phyloP scores from a whole-genome alignment of 2,329 filamentous ascomycete species.

The Neonectria faginata region DNA sequence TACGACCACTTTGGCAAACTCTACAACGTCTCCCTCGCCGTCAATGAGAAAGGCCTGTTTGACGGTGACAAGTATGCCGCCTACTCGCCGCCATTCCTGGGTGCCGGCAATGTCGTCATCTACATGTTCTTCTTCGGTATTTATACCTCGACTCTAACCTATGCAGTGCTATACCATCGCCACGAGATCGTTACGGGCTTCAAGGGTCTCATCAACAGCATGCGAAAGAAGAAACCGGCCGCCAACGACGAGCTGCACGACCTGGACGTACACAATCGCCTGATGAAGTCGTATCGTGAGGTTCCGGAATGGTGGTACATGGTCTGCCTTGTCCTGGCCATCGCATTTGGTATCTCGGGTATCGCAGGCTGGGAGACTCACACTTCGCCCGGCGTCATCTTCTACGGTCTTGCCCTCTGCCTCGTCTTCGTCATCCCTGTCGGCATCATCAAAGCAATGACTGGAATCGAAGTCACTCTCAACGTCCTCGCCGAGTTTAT shows the following conservation, averaged over 20 bases:
- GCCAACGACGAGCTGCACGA: constrained; percentile 50
- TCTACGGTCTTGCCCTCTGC: constrained; percentile 63
- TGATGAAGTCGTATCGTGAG: constrained; percentile 61
- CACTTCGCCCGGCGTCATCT: constrained; percentile 63
- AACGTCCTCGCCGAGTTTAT: constrained; percentile 67
- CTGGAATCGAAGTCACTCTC: constrained; percentile 63
- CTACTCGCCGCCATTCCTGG: constrained; percentile 65
- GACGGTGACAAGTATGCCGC: constrained; percentile 58
- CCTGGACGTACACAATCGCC: constrained; percentile 61
- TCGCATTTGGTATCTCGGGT: constrained; percentile 60
- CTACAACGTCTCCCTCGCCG: constrained; percentile 60
- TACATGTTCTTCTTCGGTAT: constrained; percentile 68
- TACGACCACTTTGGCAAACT: constrained; percentile 61
- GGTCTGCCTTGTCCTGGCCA: constrained; percentile 55
- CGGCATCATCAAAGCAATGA: constrained; percentile 66
- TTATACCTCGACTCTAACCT: constrained; percentile 64
- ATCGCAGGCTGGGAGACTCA: constrained; percentile 63
- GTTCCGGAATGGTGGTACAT: constrained; percentile 69
- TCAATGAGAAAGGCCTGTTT: constrained; percentile 59
- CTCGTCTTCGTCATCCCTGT: constrained; percentile 64
- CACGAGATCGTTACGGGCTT: constrained; percentile 63
- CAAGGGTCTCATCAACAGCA: constrained; percentile 59
- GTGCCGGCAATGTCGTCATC: constrained; percentile 62
- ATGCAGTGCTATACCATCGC: constrained; percentile 64
- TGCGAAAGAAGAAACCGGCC: constrained; percentile 58